Evolutionary conservation across 768 basidiomycete species (phyloP).

Genomic region (Tulasnella sp.): DNA sequence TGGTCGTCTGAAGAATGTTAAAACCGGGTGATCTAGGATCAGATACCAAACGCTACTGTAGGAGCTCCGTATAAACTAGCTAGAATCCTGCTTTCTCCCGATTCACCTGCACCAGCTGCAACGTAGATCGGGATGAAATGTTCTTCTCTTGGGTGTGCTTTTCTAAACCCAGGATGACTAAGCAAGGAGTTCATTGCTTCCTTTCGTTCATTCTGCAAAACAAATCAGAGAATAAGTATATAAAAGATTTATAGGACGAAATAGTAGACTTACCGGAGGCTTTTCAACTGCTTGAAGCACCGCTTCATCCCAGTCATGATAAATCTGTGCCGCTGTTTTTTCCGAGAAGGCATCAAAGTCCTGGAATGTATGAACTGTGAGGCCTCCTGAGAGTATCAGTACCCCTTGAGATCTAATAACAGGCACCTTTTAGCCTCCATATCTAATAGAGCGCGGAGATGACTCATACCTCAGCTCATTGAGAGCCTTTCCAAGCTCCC

Average conservation of each 20-base stretch:
- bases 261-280: slow-evolving; percentile 33
- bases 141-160: slow-evolving; percentile 62
- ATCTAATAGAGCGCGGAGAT: slow-evolving; percentile 1
- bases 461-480: slow-evolving; percentile 38
- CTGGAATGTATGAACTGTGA: slow-evolving; percentile 50
- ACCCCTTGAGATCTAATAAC: slow-evolving; percentile 45
- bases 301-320: slow-evolving; percentile 47
- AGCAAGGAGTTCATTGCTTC: slow-evolving; percentile 40
- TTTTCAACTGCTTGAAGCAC: slow-evolving; percentile 41
- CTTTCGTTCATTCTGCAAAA: slow-evolving; percentile 33
- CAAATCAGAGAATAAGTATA: not conserved
- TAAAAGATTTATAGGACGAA: not conserved
- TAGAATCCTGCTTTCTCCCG: slow-evolving; percentile 37
- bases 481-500: slow-evolving; percentile 51
- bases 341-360: slow-evolving; percentile 41
- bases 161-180: slow-evolving; percentile 47
- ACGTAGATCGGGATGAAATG: slow-evolving; percentile 73
- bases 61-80: slow-evolving; percentile 43
- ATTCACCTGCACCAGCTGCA: slow-evolving; percentile 58
- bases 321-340: slow-evolving; percentile 33
- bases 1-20: no score
- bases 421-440: not conserved
- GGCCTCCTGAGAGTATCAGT: slow-evolving; percentile 56
- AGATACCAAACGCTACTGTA: slow-evolving; percentile 55
- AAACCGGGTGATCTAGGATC: not conserved